These are phyloP conservation scores for Aspergillus diversus DNA, from an alignment of 495 filamentous ascomycete species.

Conservation along the genomic window DNA sequence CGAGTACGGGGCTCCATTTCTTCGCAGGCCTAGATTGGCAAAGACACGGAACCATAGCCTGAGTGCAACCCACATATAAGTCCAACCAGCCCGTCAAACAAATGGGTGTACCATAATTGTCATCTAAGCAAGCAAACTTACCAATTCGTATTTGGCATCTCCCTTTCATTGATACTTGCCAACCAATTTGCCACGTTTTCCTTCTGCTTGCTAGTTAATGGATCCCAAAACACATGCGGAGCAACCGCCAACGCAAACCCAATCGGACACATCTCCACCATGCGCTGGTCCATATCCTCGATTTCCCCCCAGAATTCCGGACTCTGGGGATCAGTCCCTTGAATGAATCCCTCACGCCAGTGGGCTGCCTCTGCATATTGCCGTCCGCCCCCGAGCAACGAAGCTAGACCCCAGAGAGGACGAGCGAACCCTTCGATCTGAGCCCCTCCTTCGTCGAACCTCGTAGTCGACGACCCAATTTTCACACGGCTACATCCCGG, in stretches of 20 bases:
- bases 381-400: conserved; percentile 66
- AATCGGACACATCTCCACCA: conserved; percentile 83
- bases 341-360: conserved; percentile 69
- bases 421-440: conserved; percentile 77
- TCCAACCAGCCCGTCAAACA: neutral
- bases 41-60: conserved; percentile 80
- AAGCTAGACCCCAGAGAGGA: conserved; percentile 74
- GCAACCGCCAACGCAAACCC: conserved; percentile 67
- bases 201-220: conserved; percentile 60
- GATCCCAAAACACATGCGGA: conserved; percentile 65
- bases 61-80: neutral
- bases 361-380: conserved; percentile 62
- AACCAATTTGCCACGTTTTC: conserved; percentile 69
- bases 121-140: conserved; percentile 21
- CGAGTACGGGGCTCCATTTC: conserved; percentile 68
- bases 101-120: neutral
- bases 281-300: conserved; percentile 75
- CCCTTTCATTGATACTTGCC: conserved; percentile 73
- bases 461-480: conserved; percentile 65
- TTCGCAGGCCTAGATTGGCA: conserved; percentile 75
- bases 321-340: conserved; percentile 66
- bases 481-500: conserved; percentile 59
- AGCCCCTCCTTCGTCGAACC: conserved; percentile 75
- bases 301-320: conserved; percentile 76
- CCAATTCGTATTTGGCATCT: conserved; percentile 67